Base-by-base conservation (phyloP, 495 filamentous ascomycete species). In the Neurospora sp. region DNA sequence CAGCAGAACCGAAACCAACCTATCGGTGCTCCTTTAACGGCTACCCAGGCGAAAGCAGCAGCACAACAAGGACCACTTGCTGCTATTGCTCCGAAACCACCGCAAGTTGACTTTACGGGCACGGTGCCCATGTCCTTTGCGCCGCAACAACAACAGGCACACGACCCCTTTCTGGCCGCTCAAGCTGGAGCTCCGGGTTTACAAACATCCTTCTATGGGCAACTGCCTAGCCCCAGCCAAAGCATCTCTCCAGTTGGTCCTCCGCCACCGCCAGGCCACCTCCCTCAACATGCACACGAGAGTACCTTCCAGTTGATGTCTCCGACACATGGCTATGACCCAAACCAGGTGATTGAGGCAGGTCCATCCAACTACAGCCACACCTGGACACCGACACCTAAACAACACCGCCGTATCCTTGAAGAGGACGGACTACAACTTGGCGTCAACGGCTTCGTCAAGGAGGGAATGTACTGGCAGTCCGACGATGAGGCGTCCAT, bases 401-500 rank as follows among this genome's bases (percentile, higher is more conserved):
- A 60, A 60, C 49, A 60, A 16, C 49, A 31, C 23, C 11, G 23
- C 54, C 54, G 54, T 31, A 62, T 31, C 1, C 70, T 74, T 11
- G 62, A 54, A 12, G 54, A 49, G 7, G 71, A 37, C 8, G 70
- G 23, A 1, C 27, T 10, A 9, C 20, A 40, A 9, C 18, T 41
- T 3, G 27, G 46, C 3, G 69, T 66, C 8, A 70, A 72, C 7
- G 20, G 70, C 4, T 37, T 72, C 35, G 77, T 77, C 18, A 78
- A 83, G 31, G 81, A 80, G 72, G 82, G 77, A 44, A 12, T 12
- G 54, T 85, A 84, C 60, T 82, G 82, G 71, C 77, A 84, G 62
- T 89, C 91, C 3, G 92, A 93, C 71, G 91, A 93, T 72, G 92
- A 95, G 72, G 87, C 85, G 35, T 85, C 85, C 0, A 86, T 88